Conservation (phyloP, 169 alveolate genomes). For the Toxoplasma gondii region DNA sequence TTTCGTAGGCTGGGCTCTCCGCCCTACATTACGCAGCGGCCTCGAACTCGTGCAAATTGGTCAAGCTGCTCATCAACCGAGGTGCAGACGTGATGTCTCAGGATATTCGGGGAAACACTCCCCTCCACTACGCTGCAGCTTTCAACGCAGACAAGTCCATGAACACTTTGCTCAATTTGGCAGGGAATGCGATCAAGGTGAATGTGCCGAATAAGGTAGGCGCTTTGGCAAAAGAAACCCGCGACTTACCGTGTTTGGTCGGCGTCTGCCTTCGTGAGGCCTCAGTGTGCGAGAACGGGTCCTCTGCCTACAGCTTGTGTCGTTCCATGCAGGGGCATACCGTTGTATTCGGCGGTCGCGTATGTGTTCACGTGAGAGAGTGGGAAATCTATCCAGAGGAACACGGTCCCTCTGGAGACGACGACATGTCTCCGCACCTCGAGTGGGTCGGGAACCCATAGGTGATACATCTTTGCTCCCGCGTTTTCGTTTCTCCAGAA, state of each 20-base stretch:
- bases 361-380: too few relatives aligned
- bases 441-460: not conserved
- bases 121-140: constrained; percentile 65
- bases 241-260: not conserved
- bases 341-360: too few relatives aligned
- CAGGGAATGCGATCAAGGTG: not conserved
- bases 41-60: constrained; percentile 32
- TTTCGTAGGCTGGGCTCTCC: constrained; percentile 50
- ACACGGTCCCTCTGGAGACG: too few relatives aligned
- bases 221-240: not conserved
- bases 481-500: not conserved
- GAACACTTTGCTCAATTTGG: constrained; percentile 13
- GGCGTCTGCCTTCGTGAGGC: not conserved
- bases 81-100: constrained; percentile 35
- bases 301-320: too few relatives aligned
- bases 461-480: not conserved
- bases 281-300: not conserved
- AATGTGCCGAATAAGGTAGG: not conserved
- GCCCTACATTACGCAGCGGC: constrained; percentile 67
- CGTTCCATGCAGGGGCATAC: too few relatives aligned
- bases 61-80: constrained; percentile 42
- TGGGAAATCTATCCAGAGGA: too few relatives aligned
- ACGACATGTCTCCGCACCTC: not conserved
- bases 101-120: constrained; percentile 58
- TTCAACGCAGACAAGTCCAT: constrained; percentile 46